phyloP scores from a whole-genome alignment of 1,284 basidiomycete species.

The Ganoderma boninense region DNA sequence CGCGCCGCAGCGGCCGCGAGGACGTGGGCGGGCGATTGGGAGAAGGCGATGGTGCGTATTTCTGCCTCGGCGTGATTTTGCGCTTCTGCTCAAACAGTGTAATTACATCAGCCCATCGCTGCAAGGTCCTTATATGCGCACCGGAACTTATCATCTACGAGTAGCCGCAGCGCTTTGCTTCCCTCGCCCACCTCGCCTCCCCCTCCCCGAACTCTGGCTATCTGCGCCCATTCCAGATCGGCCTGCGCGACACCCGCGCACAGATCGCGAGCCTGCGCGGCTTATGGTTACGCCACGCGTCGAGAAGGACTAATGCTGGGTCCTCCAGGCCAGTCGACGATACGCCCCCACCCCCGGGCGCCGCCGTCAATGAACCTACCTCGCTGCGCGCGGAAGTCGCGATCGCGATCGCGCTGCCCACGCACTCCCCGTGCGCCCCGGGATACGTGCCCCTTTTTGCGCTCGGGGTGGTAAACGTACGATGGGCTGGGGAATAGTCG shows the following conservation, averaged over 20 bases:
- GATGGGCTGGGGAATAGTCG: constrained; percentile 9
- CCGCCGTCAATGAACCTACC: neutral
- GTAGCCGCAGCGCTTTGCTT: neutral
- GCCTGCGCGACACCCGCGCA: constrained; percentile 23
- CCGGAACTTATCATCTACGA: neutral
- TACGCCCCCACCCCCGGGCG: neutral
- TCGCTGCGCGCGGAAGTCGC: constrained; percentile 20
- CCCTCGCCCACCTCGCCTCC: neutral
- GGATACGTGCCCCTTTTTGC: constrained; percentile 19
- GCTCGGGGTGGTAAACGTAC: constrained; percentile 21
- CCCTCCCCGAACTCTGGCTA: constrained; percentile 1
- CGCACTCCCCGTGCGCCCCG: neutral
- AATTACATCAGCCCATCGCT: neutral
- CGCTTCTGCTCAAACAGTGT: neutral
- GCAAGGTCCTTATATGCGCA: neutral
- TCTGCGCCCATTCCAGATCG: constrained; percentile 22
- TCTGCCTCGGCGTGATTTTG: neutral
- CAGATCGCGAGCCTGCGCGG: constrained; percentile 8
- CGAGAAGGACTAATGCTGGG: neutral
- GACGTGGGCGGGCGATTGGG: constrained; percentile 22
- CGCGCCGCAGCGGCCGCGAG: constrained; percentile 5
- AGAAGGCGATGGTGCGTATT: constrained; percentile 31
- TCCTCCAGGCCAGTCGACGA: neutral
- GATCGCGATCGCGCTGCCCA: constrained; percentile 37
- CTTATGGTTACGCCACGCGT: neutral